Conservation (phyloP, 1,284 basidiomycete species). For the Anthracocystis panici-leucophaei region DNA sequence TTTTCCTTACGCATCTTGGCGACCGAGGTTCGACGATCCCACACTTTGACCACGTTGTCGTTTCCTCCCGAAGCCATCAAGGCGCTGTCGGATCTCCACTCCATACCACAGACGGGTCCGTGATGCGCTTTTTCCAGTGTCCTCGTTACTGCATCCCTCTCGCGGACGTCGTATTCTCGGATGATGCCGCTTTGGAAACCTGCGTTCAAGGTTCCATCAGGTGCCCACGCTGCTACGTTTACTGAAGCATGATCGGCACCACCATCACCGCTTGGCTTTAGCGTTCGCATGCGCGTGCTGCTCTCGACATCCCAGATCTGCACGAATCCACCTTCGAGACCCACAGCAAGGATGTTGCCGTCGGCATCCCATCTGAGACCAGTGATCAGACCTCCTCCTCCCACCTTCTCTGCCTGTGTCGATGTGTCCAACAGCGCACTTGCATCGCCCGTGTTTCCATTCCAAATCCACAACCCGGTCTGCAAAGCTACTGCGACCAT, state of each 20-base stretch:
- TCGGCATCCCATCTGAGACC: conserved; percentile 88
- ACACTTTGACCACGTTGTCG: conserved; percentile 94
- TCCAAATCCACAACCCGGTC: conserved; percentile 75
- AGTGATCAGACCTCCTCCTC: conserved; percentile 74
- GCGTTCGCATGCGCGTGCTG: conserved; percentile 81
- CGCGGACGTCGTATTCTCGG: conserved; percentile 66
- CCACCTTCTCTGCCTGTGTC: conserved; percentile 63
- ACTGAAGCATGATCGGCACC: conserved; percentile 61
- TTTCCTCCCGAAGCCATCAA: conserved; percentile 94
- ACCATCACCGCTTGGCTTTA: conserved; percentile 63
- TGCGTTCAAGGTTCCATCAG: conserved; percentile 62
- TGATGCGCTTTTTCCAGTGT: conserved; percentile 64
- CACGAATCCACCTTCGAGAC: conserved; percentile 85
- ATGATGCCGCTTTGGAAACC: conserved; percentile 66
- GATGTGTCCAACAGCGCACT: conserved; percentile 74
- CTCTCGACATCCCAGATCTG: conserved; percentile 95
- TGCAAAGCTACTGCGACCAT: conserved; percentile 70
- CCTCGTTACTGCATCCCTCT: conserved; percentile 58
- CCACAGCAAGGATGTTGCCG: conserved; percentile 87
- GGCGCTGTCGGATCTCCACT: conserved; percentile 72
- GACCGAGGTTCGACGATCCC: conserved; percentile 87
- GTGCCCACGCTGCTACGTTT: conserved; percentile 63
- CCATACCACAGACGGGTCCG: conserved; percentile 65
- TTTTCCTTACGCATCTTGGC: conserved; percentile 89
- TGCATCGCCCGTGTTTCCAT: conserved; percentile 87